phyloP scores from a whole-genome alignment of 2,329 filamentous ascomycete genomes.

The Hymenoscyphus fructigenus region DNA sequence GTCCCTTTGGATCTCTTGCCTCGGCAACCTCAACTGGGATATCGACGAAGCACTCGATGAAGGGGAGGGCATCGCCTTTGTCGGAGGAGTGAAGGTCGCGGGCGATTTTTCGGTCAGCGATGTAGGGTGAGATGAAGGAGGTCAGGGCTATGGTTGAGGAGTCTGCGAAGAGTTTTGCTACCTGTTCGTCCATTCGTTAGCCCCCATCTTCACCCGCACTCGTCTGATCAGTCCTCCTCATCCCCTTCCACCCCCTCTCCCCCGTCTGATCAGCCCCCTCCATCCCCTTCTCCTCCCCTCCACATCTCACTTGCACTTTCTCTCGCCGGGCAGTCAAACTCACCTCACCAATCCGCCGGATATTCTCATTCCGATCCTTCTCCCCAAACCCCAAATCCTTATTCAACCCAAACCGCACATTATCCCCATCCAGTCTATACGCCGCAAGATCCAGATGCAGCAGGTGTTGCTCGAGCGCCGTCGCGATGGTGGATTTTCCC shows the following conservation, averaged over 20 bases:
- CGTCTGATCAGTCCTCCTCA: neutral
- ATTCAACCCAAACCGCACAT: constrained; percentile 96
- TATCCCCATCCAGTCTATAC: constrained; percentile 97
- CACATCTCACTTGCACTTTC: neutral
- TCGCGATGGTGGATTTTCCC: constrained; percentile 96
- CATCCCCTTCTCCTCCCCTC: neutral
- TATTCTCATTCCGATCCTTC: constrained; percentile 94
- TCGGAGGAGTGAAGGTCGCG: constrained; percentile 72
- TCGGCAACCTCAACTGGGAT: constrained; percentile 89
- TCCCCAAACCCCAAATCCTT: constrained; percentile 96
- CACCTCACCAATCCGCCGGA: constrained; percentile 87
- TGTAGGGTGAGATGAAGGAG: constrained; percentile 95
- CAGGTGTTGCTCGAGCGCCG: constrained; percentile 94
- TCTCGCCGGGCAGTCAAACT: constrained; percentile 12
- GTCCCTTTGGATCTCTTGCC: constrained; percentile 91
- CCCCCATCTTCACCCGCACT: constrained; percentile 8
- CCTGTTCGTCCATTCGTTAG: no score
- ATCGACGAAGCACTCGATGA: constrained; percentile 93
- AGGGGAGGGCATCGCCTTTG: constrained; percentile 68
- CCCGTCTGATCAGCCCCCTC: neutral
- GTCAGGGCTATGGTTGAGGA: constrained; percentile 83
- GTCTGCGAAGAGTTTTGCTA: constrained; percentile 96
- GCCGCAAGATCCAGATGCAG: constrained; percentile 79
- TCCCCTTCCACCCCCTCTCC: neutral
- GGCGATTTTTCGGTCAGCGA: constrained; percentile 78